Conservation (phyloP, 164 flowering plant genomes). For the Kingdonia uniflora region DNA sequence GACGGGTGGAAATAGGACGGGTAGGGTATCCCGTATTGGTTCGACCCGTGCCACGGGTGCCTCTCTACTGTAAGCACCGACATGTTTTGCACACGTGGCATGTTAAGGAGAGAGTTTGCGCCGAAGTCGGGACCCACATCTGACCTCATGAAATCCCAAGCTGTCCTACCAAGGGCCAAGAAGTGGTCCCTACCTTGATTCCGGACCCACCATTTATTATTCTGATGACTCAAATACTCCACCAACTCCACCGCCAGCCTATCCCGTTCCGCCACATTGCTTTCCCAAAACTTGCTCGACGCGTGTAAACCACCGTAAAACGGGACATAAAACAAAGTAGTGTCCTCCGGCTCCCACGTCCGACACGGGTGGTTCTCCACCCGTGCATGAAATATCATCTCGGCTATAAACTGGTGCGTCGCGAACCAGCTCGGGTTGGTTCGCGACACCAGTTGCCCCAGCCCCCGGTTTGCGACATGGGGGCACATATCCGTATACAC, state of each 20-base stretch:
- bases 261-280: constrained; percentile 21
- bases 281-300: constrained; percentile 35
- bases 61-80: constrained; percentile 61
- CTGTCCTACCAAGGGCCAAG: constrained; percentile 45
- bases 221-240: constrained; percentile 18
- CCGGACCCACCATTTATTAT: constrained; percentile 25
- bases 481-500: constrained; percentile 51
- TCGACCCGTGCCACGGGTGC: constrained; percentile 41
- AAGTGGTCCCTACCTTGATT: constrained; percentile 46
- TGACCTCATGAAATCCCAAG: constrained; percentile 62
- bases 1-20: constrained; percentile 57
- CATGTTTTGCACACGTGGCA: constrained; percentile 34
- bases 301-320: constrained; percentile 35
- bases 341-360: constrained; percentile 12
- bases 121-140: constrained; percentile 36
- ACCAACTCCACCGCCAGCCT: constrained; percentile 27
- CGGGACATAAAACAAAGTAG: constrained; percentile 22
- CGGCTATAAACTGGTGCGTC: constrained; percentile 49
- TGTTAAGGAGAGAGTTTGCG: constrained; percentile 27
- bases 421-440: constrained; percentile 27
- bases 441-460: constrained; percentile 21
- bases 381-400: constrained; percentile 44
- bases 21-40: constrained; percentile 57
- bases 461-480: constrained; percentile 40
- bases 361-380: constrained; percentile 24